Percentiles rank a stretch among this genome's conserved stretches.
These are phyloP conservation scores for Neophaeococcomyces mojaviensis DNA, from an alignment of 2,329 filamentous ascomycete genomes.

Conservation along the genomic window DNA sequence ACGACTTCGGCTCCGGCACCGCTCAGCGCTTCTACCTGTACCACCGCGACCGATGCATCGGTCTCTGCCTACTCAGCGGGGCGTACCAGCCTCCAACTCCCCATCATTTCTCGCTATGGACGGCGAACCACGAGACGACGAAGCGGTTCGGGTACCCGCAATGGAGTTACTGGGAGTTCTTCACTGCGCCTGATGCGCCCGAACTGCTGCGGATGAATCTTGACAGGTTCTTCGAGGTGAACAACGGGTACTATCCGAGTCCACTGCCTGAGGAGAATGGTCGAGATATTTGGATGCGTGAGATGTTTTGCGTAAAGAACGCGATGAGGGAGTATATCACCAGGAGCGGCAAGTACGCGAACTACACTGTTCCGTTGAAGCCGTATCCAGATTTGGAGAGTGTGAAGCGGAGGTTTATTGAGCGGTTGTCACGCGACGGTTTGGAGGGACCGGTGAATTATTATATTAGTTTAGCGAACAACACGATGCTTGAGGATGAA, in stretches of 20 bases:
- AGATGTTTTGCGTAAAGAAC: constrained; percentile 8
- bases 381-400: constrained; percentile 3
- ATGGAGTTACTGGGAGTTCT: constrained; percentile 41
- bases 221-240: constrained; percentile 10
- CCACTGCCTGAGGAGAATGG: constrained; percentile 7
- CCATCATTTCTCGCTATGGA: constrained; percentile 32
- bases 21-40: constrained; percentile 37
- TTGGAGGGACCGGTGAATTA: constrained; percentile 8
- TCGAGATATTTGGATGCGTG: constrained; percentile 11
- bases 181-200: constrained; percentile 33
- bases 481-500: constrained; percentile 7
- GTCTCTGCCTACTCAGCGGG: constrained; percentile 37
- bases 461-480: constrained; percentile 5
- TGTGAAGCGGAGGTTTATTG: constrained; percentile 1
- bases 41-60: constrained; percentile 34
- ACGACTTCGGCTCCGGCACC: constrained; percentile 42
- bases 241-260: constrained; percentile 3
- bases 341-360: background rate
- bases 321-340: constrained; percentile 9
- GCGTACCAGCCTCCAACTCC: constrained; percentile 32
- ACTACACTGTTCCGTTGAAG: constrained; percentile 1
- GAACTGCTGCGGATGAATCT: constrained; percentile 10
- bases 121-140: constrained; percentile 24
- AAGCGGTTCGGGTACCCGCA: constrained; percentile 31
- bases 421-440: constrained; percentile 6